Evolutionary conservation across 495 filamentous ascomycete genomes (phyloP), one percentile per base, ranked within the genome.

Genomic region (Margaritispora aquatica): DNA sequence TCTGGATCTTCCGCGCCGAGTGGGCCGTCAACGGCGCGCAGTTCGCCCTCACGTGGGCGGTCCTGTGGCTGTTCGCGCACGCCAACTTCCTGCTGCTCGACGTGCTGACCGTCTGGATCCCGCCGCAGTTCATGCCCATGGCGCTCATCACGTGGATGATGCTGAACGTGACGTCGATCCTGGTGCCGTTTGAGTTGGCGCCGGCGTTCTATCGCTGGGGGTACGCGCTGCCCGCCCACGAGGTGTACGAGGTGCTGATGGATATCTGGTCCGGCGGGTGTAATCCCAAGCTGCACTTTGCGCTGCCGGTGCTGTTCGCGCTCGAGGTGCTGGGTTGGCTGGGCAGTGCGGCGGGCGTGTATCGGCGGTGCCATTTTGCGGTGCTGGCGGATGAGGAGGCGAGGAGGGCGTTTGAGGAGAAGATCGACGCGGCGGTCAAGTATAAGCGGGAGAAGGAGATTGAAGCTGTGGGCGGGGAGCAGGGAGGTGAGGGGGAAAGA

Each of bases 21-120:
- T 82, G 79, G 80, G 5, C 71, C 51, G 74, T 81, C 29, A 71
- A 71, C 54, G 71, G 66, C n/a, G 68, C 58, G 27, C 77, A 82
- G 48, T 81, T 78, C 55, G 70, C 62, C 1, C 61, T 80, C 20
- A 73, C 68, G 5, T 83, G 80, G 80, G 59, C 74, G 47, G 52
- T 61, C 0, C 50, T 81, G 1, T 83, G 80, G 80, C 75, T 83
- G 7, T 79, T 78, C 38, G 73, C 70, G 1, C 77, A 82, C 60
- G 48, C 73, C 23, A 80, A 81, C 61, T 83, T 80, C 61, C 67
- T 78, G 27, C 61, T 66, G 10, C 68, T 83, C 0, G 79, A 83
- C 49, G 65, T 74, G 10, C 71, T 80, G 52, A 75, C 75, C 1
- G 66, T 75, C 47, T 78, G 73, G 73, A 20, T 79, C 0, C 71